Evolutionary conservation across 2,329 filamentous ascomycete genomes (phyloP), one percentile per base, ranked within the genome.

Genomic region (Raffaelea deltoideospora): DNA sequence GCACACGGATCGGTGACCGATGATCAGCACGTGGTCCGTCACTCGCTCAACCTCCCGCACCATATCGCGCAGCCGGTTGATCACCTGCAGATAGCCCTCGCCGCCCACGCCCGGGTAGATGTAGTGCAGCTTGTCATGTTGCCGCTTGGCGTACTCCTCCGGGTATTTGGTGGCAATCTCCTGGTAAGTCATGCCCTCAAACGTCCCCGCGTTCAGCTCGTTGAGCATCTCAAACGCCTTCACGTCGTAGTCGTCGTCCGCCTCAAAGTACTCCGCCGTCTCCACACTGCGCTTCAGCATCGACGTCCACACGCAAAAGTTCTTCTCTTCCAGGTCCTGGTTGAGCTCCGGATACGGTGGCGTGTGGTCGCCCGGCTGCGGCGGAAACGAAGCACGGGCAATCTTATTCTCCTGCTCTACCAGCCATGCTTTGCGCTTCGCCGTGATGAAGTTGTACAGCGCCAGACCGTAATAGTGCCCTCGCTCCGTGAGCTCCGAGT

Each of bases 171-270:
- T 61, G 38, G 76, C 78, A 47, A 98, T 96, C 48, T 94, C 83
- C 3, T 81, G 72, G 55, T 98, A 96, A 0, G 90, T 96, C 65
- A 95, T 76, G 35, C 90, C 88, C 53, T 98, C 90, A 61, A 95
- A 94, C 34, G 76, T 71, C 13, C 90, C 90, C 0, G 88, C 80
- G 49, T 96, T 92, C 34, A 98, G 73, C 58, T 98, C 90, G 52
- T 98, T 93, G 35, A 98, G 71, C 84, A 94, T 93, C 50, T 87
- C 82, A 85, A 88, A 94, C 47, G 93, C 83, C 63, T 98, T 98
- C 48, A 92, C 78, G 46, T 96, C 90, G 54, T 88, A 94, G 37
- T 94, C 84, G 18, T 96, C 88, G 45, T 96, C 90, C 0, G 64
- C 68, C 47, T 93, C 82, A 54, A 96, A 98, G 54, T 81, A 80